These are phyloP conservation scores for Candida loeiensis DNA, from an alignment of 805 yeast species.

Conservation along the genomic window DNA sequence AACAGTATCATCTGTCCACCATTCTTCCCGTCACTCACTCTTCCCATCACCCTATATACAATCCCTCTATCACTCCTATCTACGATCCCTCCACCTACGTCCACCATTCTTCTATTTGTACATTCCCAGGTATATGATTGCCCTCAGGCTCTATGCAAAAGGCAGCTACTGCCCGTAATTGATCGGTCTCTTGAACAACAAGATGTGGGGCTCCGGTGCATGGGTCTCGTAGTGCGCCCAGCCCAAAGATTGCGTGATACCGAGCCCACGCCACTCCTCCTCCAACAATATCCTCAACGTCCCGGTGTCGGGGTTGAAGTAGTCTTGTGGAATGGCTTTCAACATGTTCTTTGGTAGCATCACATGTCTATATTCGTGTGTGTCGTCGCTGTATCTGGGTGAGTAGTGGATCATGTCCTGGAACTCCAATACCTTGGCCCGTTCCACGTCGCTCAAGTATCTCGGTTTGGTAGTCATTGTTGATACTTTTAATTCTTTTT, in stretches of 20 bases:
- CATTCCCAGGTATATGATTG: constrained; percentile 4
- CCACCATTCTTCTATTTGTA: constrained; percentile 1
- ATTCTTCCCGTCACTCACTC: no score
- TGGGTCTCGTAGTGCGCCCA: constrained; percentile 99
- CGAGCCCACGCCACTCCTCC: constrained; percentile 98
- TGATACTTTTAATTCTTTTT: neutral
- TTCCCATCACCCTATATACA: no score
- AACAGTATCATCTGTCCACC: no score
- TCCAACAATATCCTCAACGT: constrained; percentile 86
- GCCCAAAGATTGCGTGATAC: constrained; percentile 94
- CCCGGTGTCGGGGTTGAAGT: constrained; percentile 90
- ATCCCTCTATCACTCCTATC: neutral
- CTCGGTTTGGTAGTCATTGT: constrained; percentile 49
- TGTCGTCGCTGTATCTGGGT: constrained; percentile 88
- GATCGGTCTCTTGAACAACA: constrained; percentile 70
- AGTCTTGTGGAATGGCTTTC: constrained; percentile 89
- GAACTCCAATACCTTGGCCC: constrained; percentile 83
- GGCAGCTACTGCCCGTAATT: constrained; percentile 43
- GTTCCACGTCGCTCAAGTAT: constrained; percentile 75
- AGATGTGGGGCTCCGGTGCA: constrained; percentile 96
- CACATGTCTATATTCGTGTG: constrained; percentile 92
- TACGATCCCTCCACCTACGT: neutral
- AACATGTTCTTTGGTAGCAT: constrained; percentile 95
- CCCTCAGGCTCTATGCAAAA: constrained; percentile 3
- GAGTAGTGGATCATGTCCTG: constrained; percentile 94